phyloP scores from a whole-genome alignment of 805 yeast species.

The Scheffersomyces spartinae region DNA sequence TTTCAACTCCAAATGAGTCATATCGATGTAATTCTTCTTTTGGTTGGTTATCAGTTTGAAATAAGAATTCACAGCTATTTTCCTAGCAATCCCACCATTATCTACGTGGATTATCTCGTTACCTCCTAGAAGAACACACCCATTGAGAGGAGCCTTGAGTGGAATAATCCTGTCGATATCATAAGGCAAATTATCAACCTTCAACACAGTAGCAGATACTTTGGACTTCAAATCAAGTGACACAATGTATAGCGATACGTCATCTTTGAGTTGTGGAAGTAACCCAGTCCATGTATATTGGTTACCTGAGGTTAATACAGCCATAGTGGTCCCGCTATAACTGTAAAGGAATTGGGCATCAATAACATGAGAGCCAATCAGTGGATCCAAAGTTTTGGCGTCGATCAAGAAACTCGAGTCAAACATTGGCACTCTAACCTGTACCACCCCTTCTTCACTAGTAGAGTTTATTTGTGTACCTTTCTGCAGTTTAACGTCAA shows the following conservation, averaged over 20 bases:
- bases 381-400: conserved; percentile 43
- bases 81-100: conserved; percentile 56
- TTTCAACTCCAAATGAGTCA: conserved; percentile 36
- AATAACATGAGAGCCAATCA: conserved; percentile 47
- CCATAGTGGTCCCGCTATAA: conserved; percentile 76
- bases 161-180: conserved; percentile 60
- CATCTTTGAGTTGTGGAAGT: conserved; percentile 49
- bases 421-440: conserved; percentile 25
- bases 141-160: conserved; percentile 53
- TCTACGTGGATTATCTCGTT: conserved; percentile 74
- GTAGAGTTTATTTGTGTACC: background rate
- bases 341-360: conserved; percentile 64
- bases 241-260: conserved; percentile 46
- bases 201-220: conserved; percentile 56
- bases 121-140: conserved; percentile 57
- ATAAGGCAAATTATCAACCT: conserved; percentile 57
- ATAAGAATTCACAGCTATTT: conserved; percentile 51
- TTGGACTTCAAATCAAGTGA: conserved; percentile 53
- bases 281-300: conserved; percentile 71
- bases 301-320: conserved; percentile 44
- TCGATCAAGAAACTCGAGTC: conserved; percentile 49
- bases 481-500: conserved; percentile 4
- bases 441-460: conserved; percentile 3
- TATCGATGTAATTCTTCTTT: conserved; percentile 31
- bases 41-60: conserved; percentile 27